These are phyloP conservation scores for Acorus gramineus DNA, from an alignment of 106 monocot genomes.

Conservation along the genomic window DNA sequence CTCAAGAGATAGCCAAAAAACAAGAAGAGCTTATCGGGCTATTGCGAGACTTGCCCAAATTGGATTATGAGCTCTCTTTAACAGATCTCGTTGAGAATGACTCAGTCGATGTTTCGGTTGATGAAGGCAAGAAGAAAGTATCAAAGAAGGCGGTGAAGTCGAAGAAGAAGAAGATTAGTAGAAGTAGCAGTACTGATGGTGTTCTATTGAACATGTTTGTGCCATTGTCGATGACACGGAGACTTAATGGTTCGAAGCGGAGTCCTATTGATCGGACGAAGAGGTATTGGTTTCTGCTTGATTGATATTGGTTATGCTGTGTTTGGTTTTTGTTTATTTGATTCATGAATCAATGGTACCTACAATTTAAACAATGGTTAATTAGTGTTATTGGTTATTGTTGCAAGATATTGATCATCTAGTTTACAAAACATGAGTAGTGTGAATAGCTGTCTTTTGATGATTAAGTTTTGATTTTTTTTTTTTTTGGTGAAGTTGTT, in stretches of 20 bases:
- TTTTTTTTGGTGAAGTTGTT: too few relatives aligned
- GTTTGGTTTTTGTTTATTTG: too few relatives aligned
- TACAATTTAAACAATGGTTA: too few relatives aligned
- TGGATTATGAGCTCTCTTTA: slow-evolving; percentile 43
- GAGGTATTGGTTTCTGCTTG: background rate
- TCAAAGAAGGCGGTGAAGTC: slow-evolving; percentile 1
- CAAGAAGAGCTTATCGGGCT: slow-evolving; percentile 49
- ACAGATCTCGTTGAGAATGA: slow-evolving; percentile 37
- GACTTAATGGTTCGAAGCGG: slow-evolving; percentile 15
- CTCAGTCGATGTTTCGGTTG: background rate
- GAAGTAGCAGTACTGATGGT: slow-evolving; percentile 28
- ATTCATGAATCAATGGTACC: background rate
- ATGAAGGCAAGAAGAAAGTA: background rate
- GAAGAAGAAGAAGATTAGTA: slow-evolving; percentile 13
- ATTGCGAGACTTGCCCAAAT: slow-evolving; percentile 35
- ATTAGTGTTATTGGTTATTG: too few relatives aligned
- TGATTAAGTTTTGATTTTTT: too few relatives aligned
- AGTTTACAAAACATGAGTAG: too few relatives aligned
- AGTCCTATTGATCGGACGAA: too few relatives aligned
- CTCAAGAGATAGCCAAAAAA: slow-evolving; percentile 30
- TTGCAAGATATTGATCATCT: too few relatives aligned
- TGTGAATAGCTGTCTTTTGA: too few relatives aligned
- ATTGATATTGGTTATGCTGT: background rate
- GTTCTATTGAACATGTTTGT: slow-evolving; percentile 38
- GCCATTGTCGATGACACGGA: slow-evolving; percentile 27